Base-by-base conservation (phyloP, 352 stramenopile genomes). In the Halophytophthora batemanensis region DNA sequence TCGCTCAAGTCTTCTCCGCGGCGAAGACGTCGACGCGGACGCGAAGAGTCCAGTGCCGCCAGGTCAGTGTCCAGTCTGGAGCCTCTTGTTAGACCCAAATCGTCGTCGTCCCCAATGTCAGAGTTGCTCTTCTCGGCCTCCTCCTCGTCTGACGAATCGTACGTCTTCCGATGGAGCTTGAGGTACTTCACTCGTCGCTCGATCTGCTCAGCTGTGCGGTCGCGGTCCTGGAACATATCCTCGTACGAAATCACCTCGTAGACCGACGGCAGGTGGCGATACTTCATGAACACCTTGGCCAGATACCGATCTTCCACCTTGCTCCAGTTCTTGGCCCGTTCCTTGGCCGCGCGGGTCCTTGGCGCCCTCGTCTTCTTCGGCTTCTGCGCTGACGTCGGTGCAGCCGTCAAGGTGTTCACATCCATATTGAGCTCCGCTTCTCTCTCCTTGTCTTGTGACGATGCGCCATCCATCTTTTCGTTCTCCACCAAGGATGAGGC, bases 221-320 rank as follows among this genome's bases (percentile, higher is more conserved):
- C 80, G 25, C 81, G 77, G 34, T 95, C 84, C 56, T 95, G 84
- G 41, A 95, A 93, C 82, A 95, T 92, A 41, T 95, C 84, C 68
- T 95, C 84, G 48, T 92, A 93, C 51, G 82, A 91, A 56, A 95
- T 86, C 21, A 93, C 82, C 45, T 95, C 84, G 50, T 90, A 93
- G 18, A 90, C 84, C 1, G 78, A 91, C 17, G 82, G 82, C 25
- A 95, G 60, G 49, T 95, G 84, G 12, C 78, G 74, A 52, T 84
- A 93, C 48, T 87, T 86, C 40, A 71, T 64, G 53, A 77, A 93
- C 28, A 88, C 74, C 44, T 90, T 93, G 19, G 80, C 74, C 14
- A 93, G 55, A 43, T 90, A 88, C 7, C 79, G 74, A 54, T 93
- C 83, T 55, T 93, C 83, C 6, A 91, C 77, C 31, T 83, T 87